Conservation (phyloP, 805 yeast genomes). For the Millerozyma miso region DNA sequence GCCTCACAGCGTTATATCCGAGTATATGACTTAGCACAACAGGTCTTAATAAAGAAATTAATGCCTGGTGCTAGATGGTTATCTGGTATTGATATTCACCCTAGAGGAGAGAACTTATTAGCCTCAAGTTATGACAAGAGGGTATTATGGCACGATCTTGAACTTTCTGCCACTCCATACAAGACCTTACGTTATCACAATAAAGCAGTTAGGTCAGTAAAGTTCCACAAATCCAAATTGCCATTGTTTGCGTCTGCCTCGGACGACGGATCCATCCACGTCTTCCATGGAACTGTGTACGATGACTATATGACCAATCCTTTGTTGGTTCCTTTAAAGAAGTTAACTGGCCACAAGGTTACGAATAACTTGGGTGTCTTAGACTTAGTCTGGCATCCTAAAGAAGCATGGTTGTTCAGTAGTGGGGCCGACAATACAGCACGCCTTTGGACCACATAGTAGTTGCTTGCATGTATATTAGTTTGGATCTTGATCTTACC, state of each 20-base stretch:
- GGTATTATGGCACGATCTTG: constrained; percentile 96
- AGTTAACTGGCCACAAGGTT: constrained; percentile 84
- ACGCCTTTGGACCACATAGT: constrained; percentile 92
- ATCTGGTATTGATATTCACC: constrained; percentile 87
- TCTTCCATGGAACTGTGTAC: constrained; percentile 94
- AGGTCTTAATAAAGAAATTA: constrained; percentile 75
- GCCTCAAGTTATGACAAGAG: constrained; percentile 94
- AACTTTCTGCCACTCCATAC: constrained; percentile 83
- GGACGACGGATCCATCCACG: constrained; percentile 90
- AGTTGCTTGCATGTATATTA: constrained; percentile 1
- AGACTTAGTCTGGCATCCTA: constrained; percentile 91
- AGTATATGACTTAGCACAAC: constrained; percentile 85
- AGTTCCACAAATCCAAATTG: constrained; percentile 77
- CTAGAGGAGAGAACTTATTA: constrained; percentile 89
- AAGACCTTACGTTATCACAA: constrained; percentile 94
- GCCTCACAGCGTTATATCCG: constrained; percentile 91
- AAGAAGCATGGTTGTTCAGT: constrained; percentile 96
- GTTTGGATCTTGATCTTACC: not conserved
- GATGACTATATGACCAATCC: constrained; percentile 96
- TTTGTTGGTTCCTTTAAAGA: constrained; percentile 90
- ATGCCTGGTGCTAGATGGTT: constrained; percentile 97
- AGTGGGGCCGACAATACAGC: constrained; percentile 98
- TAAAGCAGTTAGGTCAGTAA: constrained; percentile 84
- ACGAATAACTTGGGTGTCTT: constrained; percentile 80
- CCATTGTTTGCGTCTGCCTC: constrained; percentile 94